Percentiles rank a stretch among this genome's conserved stretches.
Conservation (phyloP, 257 asterid genomes). For the Mentha longifolia region DNA sequence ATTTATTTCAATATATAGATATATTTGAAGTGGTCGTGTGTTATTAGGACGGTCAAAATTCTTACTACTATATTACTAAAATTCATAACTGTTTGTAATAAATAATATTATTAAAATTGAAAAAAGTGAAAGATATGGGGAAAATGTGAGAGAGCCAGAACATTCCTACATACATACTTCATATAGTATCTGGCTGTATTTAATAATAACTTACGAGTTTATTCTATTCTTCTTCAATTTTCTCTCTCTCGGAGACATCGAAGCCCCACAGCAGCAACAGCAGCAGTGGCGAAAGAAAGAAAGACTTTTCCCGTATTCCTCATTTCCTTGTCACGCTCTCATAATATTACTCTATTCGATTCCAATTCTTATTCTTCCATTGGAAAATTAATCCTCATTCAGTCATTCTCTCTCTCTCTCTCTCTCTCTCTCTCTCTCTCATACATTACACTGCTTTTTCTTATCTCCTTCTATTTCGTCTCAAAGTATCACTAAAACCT, state of each 20-base stretch:
- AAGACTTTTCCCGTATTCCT: slow-evolving; percentile 20
- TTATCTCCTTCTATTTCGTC: not conserved
- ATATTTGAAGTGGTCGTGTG: no score
- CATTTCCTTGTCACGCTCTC: slow-evolving; percentile 32
- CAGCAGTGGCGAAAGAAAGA: not conserved
- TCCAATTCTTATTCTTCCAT: not conserved
- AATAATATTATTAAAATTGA: no score
- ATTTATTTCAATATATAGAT: no score
- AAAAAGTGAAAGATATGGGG: not conserved
- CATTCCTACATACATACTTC: not conserved
- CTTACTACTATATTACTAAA: no score
- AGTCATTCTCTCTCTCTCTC: not conserved
- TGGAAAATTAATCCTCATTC: not conserved
- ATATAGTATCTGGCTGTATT: not conserved
- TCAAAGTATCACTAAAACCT: slow-evolving; percentile 13
- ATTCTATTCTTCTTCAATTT: not conserved
- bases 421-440: not conserved
- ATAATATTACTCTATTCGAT: not conserved
- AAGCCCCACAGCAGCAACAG: slow-evolving; percentile 28
- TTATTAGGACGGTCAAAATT: no score
- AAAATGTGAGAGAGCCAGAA: not conserved
- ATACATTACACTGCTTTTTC: not conserved
- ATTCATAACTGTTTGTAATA: no score
- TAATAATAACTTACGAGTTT: not conserved
- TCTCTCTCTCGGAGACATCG: slow-evolving; percentile 38